A percentile compares a stretch with the other conserved stretches of the same genome.
Conservation (phyloP, 2,329 filamentous ascomycete genomes). For the Podosphaera xanthii region DNA sequence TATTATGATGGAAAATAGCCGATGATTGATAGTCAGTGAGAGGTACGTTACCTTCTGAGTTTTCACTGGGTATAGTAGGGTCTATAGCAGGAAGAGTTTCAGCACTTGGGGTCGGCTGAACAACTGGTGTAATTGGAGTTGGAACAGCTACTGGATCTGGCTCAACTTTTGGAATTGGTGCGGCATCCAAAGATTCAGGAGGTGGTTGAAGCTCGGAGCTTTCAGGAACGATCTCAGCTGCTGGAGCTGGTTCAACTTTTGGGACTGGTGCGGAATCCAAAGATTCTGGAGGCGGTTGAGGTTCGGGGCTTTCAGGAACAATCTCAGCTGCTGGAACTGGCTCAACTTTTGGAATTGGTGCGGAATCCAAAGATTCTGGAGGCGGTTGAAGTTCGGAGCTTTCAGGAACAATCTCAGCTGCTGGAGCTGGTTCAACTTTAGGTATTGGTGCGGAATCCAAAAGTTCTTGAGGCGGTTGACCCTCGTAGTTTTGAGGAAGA, state of each 20-base stretch:
- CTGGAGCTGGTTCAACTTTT: conserved; percentile 1
- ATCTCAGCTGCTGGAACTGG: conserved; percentile 2
- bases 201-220: conserved; percentile 1
- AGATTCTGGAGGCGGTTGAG: conserved; percentile 2
- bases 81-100: too few species aligned
- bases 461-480: conserved; percentile 3
- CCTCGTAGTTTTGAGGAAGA: not conserved
- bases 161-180: conserved; percentile 1
- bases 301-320: not conserved
- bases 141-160: not conserved
- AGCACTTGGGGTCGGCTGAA: too few species aligned
- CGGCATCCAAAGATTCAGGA: not conserved
- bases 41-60: conserved; percentile 1
- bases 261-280: not conserved
- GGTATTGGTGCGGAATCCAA: not conserved
- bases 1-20: conserved; percentile 41
- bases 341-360: not conserved
- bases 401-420: not conserved
- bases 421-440: not conserved
- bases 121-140: too few species aligned
- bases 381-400: conserved; percentile 1
- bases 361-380: not conserved
- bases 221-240: not conserved
- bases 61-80: too few species aligned
- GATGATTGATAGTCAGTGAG: conserved; percentile 7